A percentile compares a stretch with the other conserved stretches of the same genome.
These are phyloP conservation scores for Parafenestella ontariensis DNA, from an alignment of 2,329 filamentous ascomycete species.

Conservation along the genomic window DNA sequence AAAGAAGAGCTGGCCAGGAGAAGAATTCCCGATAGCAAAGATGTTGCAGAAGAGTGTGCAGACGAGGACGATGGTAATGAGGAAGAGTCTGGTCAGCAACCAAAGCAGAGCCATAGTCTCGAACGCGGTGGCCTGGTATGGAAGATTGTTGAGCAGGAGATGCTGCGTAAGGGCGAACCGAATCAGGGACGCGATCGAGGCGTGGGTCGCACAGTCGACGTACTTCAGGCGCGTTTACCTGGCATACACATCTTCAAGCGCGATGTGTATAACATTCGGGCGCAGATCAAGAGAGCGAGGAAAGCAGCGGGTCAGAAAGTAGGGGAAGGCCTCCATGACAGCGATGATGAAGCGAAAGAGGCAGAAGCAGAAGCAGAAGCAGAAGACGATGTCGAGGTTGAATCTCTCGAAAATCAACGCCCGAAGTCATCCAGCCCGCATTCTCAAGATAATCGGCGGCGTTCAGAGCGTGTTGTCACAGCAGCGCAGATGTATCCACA, in stretches of 20 bases:
- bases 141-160: slow-evolving; percentile 46
- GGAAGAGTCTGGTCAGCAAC: slow-evolving; percentile 1
- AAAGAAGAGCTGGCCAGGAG: slow-evolving; percentile 33
- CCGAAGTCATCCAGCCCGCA: not conserved
- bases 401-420: not conserved
- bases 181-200: slow-evolving; percentile 41
- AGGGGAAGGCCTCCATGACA: slow-evolving; percentile 25
- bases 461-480: not conserved
- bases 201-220: slow-evolving; percentile 40
- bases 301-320: slow-evolving; percentile 39
- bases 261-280: slow-evolving; percentile 46
- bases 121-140: slow-evolving; percentile 42
- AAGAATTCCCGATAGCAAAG: slow-evolving; percentile 2
- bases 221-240: slow-evolving; percentile 36
- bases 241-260: slow-evolving; percentile 47
- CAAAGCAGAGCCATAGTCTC: slow-evolving; percentile 28
- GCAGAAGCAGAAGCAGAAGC: not conserved
- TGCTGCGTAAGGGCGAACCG: slow-evolving; percentile 35
- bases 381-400: not conserved
- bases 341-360: slow-evolving; percentile 3
- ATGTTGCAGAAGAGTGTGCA: slow-evolving; percentile 5
- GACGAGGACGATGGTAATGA: slow-evolving; percentile 9
- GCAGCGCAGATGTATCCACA: not conserved
- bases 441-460: not conserved
- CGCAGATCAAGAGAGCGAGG: slow-evolving; percentile 41